These are phyloP conservation scores for Geum urbanum DNA, from an alignment of 306 rosid genomes.

Conservation along the genomic window DNA sequence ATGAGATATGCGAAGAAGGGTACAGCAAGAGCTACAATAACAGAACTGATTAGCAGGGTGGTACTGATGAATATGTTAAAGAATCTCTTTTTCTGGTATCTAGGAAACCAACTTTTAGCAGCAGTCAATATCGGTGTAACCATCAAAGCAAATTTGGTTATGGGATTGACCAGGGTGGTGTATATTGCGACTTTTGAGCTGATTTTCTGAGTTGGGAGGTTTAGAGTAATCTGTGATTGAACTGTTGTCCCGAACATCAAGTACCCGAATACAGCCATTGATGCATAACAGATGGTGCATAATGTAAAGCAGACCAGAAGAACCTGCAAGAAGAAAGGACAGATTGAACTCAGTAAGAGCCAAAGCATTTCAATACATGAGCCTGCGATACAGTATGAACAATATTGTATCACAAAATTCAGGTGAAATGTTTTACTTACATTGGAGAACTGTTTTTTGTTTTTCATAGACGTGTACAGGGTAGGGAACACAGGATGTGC, in stretches of 20 bases:
- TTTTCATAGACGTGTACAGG: conserved; percentile 66
- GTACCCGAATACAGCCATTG: conserved; percentile 68
- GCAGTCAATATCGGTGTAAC: conserved; percentile 57
- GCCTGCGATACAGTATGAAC: not conserved
- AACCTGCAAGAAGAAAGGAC: conserved; percentile 43
- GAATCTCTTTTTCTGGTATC: conserved; percentile 30
- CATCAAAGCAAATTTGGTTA: conserved; percentile 64
- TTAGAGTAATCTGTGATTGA: conserved; percentile 34
- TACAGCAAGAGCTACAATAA: conserved; percentile 41
- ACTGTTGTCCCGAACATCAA: conserved; percentile 59
- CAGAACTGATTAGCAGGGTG: conserved; percentile 41
- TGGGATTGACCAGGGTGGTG: conserved; percentile 22
- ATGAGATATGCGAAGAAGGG: conserved; percentile 61
- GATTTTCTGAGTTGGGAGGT: conserved; percentile 4
- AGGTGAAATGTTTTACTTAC: conserved; percentile 24
- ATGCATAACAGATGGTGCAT: conserved; percentile 48
- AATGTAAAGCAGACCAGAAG: conserved; percentile 48
- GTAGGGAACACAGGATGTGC: conserved; percentile 91
- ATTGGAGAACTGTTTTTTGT: conserved; percentile 70
- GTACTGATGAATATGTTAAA: conserved; percentile 34
- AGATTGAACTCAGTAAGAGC: not conserved
- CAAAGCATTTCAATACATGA: not conserved
- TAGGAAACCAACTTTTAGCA: conserved; percentile 41
- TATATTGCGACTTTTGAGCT: conserved; percentile 24
- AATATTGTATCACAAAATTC: not conserved